Evolutionary conservation across 2,329 filamentous ascomycete species (phyloP).

Genomic region (Bipolaris oryzae): DNA sequence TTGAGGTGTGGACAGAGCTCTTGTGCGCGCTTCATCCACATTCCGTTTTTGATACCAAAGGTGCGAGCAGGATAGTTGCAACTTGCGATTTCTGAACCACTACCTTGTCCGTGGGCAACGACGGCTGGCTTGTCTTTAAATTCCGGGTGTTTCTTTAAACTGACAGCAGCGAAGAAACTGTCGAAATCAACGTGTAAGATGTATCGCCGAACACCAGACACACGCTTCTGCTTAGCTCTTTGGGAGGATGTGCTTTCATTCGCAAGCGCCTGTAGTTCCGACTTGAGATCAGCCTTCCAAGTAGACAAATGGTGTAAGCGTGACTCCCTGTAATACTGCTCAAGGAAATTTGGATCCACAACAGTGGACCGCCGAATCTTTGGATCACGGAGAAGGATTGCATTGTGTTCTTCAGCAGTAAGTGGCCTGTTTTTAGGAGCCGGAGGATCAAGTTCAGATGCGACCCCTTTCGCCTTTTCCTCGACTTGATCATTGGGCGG

Average conservation of each 20-base stretch:
- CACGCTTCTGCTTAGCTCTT: conserved; percentile 59
- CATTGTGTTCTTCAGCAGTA: conserved; percentile 94
- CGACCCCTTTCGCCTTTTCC: conserved; percentile 7
- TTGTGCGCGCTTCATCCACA: conserved; percentile 96
- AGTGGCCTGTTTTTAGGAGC: conserved; percentile 50
- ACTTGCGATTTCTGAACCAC: conserved; percentile 92
- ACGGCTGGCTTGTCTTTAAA: conserved; percentile 79
- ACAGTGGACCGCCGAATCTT: conserved; percentile 86
- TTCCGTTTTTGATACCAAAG: conserved; percentile 92
- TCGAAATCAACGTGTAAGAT: conserved; percentile 97
- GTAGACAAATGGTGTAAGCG: conserved; percentile 92
- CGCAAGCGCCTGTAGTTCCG: conserved; percentile 80
- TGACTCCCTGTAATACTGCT: conserved; percentile 94
- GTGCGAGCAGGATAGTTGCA: conserved; percentile 92
- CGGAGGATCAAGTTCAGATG: background rate
- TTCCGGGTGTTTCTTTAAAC: conserved; percentile 77
- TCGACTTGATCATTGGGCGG: conserved; percentile 11
- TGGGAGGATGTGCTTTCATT: conserved; percentile 67
- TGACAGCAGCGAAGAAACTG: conserved; percentile 96
- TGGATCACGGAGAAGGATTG: conserved; percentile 80
- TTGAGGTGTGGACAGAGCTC: conserved; percentile 85
- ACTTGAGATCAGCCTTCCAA: conserved; percentile 95
- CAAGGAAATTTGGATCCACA: conserved; percentile 89
- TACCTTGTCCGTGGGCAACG: conserved; percentile 84
- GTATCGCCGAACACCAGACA: conserved; percentile 73